Base-by-base conservation (phyloP, 1,284 basidiomycete species). In the Moesziomyces sp. region DNA sequence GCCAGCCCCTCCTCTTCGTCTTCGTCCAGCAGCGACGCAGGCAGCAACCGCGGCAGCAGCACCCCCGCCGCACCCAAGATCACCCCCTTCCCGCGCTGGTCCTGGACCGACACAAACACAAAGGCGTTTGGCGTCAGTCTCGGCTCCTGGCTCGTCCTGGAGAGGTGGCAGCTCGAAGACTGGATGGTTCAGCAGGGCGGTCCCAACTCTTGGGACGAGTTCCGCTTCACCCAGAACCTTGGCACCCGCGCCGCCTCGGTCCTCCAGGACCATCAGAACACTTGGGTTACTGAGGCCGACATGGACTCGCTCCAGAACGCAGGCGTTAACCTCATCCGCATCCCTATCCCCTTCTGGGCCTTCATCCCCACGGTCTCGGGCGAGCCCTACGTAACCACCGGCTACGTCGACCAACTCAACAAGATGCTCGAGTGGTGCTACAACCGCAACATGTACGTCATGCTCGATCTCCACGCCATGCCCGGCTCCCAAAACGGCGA, bases 391-490 rank as follows among this genome's bases (percentile, higher is more conserved):
- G 35, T 65, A 21, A 77, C 72, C 47, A 53, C 75, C 10, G 65
- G 65, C 13, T 79, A 81, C 52, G 57, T 67, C 8, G 70, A 77
- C 47, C 78, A 79, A 54, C 64, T 83, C 45, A 54, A 73, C 47
- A 70, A 74, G 66, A 65, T 78, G 63, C 68, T 80, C 51, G 54
- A 65, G 49, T 84, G 80, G 83, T 70, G 78, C 75, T 82, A 85
- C 69, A 63, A 67, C 21, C 81, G 85, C 44, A 74, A 76, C 50
- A 85, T 86, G 78, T 85, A 86, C 61, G 83, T 84, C 40, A 68
- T 86, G 61, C 77, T 86, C 49, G 86, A 86, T 59, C 67, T 86
- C 40, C 86, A 86, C 74, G 85, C 84, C 34, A 76, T 86, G 58
- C 86, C 86, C 13, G 86, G 86, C 44, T 83, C 81, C n/a, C 86